Evolutionary conservation across 208 protist species (phyloP).

Genomic region (Vickermania ingenoplastis): DNA sequence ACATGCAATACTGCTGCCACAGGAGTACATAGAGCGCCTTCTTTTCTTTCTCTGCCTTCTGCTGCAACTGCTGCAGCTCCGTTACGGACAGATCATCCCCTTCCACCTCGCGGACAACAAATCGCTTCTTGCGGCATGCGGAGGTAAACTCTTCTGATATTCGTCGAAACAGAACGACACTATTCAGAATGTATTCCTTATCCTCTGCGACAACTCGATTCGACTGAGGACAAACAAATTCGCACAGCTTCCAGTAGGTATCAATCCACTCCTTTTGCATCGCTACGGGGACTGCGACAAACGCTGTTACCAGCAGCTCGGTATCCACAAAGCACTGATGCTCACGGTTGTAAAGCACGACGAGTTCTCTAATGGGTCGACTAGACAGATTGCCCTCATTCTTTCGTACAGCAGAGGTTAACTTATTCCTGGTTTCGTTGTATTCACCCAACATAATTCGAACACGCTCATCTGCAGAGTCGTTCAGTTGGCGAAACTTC

Average conservation of each 20-base stretch:
- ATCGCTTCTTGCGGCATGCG: slow-evolving; percentile 70
- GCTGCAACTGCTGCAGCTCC: slow-evolving; percentile 54
- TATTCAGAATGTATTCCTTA: slow-evolving; percentile 84
- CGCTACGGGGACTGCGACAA: slow-evolving; percentile 63
- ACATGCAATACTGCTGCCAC: slow-evolving; percentile 80
- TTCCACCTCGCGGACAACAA: slow-evolving; percentile 69
- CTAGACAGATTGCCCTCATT: slow-evolving; percentile 74
- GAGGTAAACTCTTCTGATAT: slow-evolving; percentile 73
- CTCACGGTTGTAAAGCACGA: slow-evolving; percentile 50
- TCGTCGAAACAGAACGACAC: slow-evolving; percentile 84
- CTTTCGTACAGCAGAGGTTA: slow-evolving; percentile 52
- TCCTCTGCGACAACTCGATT: slow-evolving; percentile 81
- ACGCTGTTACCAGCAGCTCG: slow-evolving; percentile 76
- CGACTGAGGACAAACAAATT: slow-evolving; percentile 76
- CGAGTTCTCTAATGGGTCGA: slow-evolving; percentile 69
- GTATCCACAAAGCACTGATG: slow-evolving; percentile 75
- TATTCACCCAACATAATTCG: slow-evolving; percentile 77
- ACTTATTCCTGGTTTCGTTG: slow-evolving; percentile 78
- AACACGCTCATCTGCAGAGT: slow-evolving; percentile 62
- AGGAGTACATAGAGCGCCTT: slow-evolving; percentile 77
- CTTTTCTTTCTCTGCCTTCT: slow-evolving; percentile 73
- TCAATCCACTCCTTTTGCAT: slow-evolving; percentile 74
- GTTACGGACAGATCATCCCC: slow-evolving; percentile 50
- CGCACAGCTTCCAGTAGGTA: slow-evolving; percentile 73
- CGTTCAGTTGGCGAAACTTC: slow-evolving; percentile 57